Evolutionary conservation across 345 rosid genomes (phyloP), one percentile per base, ranked within the genome.

Genomic region (Balakata baccata): DNA sequence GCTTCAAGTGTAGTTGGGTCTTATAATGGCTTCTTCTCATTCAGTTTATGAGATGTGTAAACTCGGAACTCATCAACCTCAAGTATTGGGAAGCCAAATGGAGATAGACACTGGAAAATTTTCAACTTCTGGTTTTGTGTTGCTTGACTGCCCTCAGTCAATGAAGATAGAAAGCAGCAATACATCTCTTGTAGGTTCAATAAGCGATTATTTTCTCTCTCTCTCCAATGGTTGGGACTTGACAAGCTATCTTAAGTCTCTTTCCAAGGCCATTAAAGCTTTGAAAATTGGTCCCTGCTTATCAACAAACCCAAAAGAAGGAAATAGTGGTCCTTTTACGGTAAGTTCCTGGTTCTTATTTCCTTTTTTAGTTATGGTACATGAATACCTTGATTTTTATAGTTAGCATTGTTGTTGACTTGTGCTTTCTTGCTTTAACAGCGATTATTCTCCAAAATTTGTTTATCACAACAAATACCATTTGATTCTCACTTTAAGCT

Each of bases 141-240:
- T 91, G 64, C 90, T 92, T 77, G 94, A 91, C 87, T 95, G 96
- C 79, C 99, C 99, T 77, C 98, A 92, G 61, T 89, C 99, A 64
- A 89, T 95, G 99, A 95, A 92, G 87, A 92, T 92, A 81, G 97
- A 92, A 81, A 91, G 96, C 85, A 90, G 86, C 77, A 90, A 89
- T 75, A 86, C 98, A 69, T 95, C 98, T 74, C 92, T 92, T 45
- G 85, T 95, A 77, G 99, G 98, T 84, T 93, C 97, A n/a, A 87
- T 92, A 77, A 95, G 98, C 39, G 99, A 95, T 80, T 95, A 91
- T 81, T 95, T 95, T 81, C 89, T 95, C 7, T 92, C 98, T n/a
- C 87, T 95, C 68, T 95, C 99, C 75, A 92, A 95, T 84, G 93
- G 99, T 61, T 95, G 99, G 99, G 94, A 95, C 80, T 72, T 95